Base-by-base conservation (phyloP, 2,329 filamentous ascomycete species). In the Monosporascus sp. region DNA sequence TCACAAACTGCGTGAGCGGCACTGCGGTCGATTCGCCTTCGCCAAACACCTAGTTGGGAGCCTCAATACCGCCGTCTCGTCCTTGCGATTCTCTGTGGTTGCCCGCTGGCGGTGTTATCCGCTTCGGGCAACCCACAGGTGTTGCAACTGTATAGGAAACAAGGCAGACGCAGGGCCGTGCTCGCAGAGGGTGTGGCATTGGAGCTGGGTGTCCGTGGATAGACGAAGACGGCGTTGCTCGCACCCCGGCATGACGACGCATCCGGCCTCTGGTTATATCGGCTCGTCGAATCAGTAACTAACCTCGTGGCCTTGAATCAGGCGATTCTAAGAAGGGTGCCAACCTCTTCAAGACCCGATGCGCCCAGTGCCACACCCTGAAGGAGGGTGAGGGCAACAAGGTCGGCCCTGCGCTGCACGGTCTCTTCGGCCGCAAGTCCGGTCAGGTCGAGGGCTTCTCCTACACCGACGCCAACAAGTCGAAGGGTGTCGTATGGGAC, bases 401-500 rank as follows among this genome's bases (percentile, higher is more conserved):
- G 87, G 90, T 96, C 77, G 94, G 94, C 73, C 94, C 94, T 70
- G 91, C 91, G 74, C 87, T 99, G 68, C 86, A 95, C 87, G 94
- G 94, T 73, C 90, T 99, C 65, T 99, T 96, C 75, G 94, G 94
- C 76, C 93, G 94, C 75, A 89, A 96, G 82, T 90, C 89, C 61
- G 94, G 94, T 69, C 83, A 87, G 73, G 90, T 95, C 66, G 88
- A 91, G 47, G 93, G 94, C 64, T 99, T 88, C 86, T 80, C 91
- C 72, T 99, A 97, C 87, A 96, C 94, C 77, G 94, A 99, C 72
- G 94, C 93, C 84, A 99, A 99, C 89, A 97, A 97, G 88, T 79
- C 88, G 72, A 96, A 96, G 82, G 92, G 87, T 69, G 85, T 99
- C 67, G 82, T 78, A 68, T 99, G 94, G 94, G 78, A 91, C 65